These are phyloP conservation scores for Citrullus colocynthis DNA, from an alignment of 306 rosid genomes.

Conservation along the genomic window DNA sequence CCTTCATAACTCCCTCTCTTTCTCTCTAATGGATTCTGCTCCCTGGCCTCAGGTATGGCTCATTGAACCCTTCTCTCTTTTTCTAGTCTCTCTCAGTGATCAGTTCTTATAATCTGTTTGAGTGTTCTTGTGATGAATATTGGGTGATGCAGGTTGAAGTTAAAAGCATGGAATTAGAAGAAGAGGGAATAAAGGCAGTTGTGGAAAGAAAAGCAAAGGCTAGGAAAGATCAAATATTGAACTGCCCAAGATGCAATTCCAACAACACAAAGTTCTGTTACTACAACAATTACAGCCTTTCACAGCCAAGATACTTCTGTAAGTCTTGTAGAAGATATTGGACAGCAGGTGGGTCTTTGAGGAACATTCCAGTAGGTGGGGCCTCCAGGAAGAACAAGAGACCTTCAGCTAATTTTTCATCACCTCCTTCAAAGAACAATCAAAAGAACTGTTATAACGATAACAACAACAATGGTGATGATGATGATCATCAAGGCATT, in stretches of 20 bases:
- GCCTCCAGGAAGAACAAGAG: constrained; percentile 93
- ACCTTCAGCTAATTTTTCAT: constrained; percentile 19
- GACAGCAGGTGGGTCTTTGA: constrained; percentile 95
- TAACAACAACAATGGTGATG: neutral
- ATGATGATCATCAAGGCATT: neutral
- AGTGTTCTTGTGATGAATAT: neutral
- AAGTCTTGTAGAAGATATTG: constrained; percentile 95
- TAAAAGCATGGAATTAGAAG: constrained; percentile 40
- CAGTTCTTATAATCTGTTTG: neutral
- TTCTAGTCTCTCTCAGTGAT: neutral
- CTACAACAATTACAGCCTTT: constrained; percentile 83
- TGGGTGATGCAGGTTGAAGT: neutral
- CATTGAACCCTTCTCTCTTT: constrained; percentile 12
- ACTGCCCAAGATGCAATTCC: constrained; percentile 96
- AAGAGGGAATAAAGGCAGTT: constrained; percentile 22
- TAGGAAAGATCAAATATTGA: constrained; percentile 70
- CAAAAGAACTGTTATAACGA: neutral
- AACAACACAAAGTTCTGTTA: constrained; percentile 92
- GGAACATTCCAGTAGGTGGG: constrained; percentile 97
- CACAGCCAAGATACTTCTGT: constrained; percentile 96
- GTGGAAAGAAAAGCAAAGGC: constrained; percentile 68
- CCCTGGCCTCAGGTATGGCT: constrained; percentile 94
- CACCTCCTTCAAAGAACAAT: constrained; percentile 7
- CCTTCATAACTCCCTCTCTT: constrained; percentile 26
- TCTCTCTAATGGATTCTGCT: constrained; percentile 61